These are phyloP conservation scores for Fragaria ananassa DNA, from an alignment of 306 rosid species.

Conservation along the genomic window DNA sequence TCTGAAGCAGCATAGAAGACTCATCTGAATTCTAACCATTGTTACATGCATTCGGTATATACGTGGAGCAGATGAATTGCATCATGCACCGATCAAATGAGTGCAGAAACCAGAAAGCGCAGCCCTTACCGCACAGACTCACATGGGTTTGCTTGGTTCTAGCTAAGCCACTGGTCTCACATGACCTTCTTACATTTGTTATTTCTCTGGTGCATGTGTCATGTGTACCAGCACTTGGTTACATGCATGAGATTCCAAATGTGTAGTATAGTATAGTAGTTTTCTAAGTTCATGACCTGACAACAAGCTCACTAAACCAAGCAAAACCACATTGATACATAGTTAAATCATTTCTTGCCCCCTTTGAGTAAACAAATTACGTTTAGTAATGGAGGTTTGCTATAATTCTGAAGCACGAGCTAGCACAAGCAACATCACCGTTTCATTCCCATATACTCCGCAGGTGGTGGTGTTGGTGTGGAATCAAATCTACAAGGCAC, in stretches of 20 bases:
- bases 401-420: neutral
- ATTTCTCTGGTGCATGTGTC: neutral
- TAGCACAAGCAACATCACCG: neutral
- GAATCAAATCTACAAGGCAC: neutral
- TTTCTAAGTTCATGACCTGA: neutral
- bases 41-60: neutral
- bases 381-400: neutral
- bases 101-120: neutral
- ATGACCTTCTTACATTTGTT: neutral
- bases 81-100: neutral
- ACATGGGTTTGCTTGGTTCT: neutral
- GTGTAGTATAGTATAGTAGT: neutral
- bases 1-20: neutral
- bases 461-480: constrained; percentile 6
- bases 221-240: neutral
- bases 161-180: neutral
- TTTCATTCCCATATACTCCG: neutral
- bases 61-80: neutral
- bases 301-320: neutral
- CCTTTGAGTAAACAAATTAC: neutral
- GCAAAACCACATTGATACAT: neutral
- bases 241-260: constrained; percentile 3
- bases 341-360: neutral
- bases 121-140: neutral
- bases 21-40: too few relatives aligned